phyloP scores from a whole-genome alignment of 2,329 filamentous ascomycete species.

The Fusarium napiforme region DNA sequence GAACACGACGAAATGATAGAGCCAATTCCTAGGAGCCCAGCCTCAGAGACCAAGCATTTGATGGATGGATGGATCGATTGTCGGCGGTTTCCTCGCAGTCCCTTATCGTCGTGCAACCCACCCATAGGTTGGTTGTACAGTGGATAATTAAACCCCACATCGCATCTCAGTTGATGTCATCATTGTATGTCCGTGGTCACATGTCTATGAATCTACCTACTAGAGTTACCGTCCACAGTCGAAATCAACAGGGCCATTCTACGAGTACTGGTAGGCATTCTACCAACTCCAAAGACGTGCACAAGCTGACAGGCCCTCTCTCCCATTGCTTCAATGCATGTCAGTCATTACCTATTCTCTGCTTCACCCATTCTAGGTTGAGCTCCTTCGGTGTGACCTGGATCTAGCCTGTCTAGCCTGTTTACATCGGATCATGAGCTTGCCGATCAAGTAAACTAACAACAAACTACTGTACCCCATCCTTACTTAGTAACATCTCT shows the following conservation, averaged over 20 bases:
- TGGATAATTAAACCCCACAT: slow-evolving; percentile 16
- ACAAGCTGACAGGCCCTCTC: neutral
- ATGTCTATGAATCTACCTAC: neutral
- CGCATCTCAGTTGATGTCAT: slow-evolving; percentile 35
- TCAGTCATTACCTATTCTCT: neutral
- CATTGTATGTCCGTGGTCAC: slow-evolving; percentile 15
- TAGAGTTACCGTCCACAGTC: neutral
- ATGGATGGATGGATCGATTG: slow-evolving; percentile 5
- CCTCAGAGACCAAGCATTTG: neutral
- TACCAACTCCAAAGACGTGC: neutral
- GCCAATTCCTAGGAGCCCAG: neutral
- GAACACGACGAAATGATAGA: neutral
- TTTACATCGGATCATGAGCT: neutral
- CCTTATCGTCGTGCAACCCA: slow-evolving; percentile 20
- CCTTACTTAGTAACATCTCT: neutral
- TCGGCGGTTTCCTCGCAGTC: slow-evolving; percentile 7
- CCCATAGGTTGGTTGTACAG: neutral
- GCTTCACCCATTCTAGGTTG: neutral
- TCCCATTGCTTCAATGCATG: neutral
- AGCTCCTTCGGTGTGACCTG: neutral
- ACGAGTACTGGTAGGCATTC: neutral
- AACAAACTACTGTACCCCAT: neutral
- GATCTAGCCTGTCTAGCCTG: neutral
- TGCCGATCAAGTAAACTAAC: slow-evolving; percentile 3
- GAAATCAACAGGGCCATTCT: neutral